Evolutionary conservation across 1,284 basidiomycete species (phyloP).

Genomic region (Melampsora americana): DNA sequence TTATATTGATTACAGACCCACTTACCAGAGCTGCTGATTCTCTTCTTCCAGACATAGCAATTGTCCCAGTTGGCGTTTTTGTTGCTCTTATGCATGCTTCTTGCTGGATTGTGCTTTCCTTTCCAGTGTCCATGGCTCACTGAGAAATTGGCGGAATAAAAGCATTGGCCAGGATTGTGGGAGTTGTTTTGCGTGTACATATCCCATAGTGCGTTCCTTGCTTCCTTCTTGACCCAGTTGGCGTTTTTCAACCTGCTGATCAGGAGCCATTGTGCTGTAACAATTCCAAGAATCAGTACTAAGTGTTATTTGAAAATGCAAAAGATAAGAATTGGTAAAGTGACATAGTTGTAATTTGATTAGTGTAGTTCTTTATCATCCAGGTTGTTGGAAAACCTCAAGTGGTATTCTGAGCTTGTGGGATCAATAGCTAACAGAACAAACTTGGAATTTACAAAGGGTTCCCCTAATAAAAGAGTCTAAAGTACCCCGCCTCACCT

Average conservation of each 20-base stretch:
- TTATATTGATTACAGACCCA: background rate
- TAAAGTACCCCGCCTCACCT: no score
- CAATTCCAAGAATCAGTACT: background rate
- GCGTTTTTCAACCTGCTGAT: background rate
- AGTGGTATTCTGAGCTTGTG: no score
- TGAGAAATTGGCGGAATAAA: background rate
- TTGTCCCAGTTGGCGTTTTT: background rate
- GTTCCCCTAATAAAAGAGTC: no score
- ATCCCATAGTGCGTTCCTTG: background rate
- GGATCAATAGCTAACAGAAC: no score
- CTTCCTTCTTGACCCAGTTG: background rate
- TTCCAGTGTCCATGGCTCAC: background rate
- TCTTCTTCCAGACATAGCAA: constrained; percentile 16
- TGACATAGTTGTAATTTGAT: no score
- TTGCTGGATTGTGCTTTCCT: background rate
- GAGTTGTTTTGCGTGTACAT: background rate
- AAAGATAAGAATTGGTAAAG: background rate
- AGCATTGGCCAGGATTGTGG: background rate
- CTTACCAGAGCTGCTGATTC: background rate
- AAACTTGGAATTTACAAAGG: no score
- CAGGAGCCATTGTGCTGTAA: constrained; percentile 1
- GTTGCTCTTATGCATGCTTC: background rate
- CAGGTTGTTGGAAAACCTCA: no score
- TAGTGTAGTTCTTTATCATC: no score
- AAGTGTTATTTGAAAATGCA: background rate